Evolutionary conservation across 495 filamentous ascomycete species (phyloP), one percentile per base, ranked within the genome.

Genomic region (Penicillium chermesinum): DNA sequence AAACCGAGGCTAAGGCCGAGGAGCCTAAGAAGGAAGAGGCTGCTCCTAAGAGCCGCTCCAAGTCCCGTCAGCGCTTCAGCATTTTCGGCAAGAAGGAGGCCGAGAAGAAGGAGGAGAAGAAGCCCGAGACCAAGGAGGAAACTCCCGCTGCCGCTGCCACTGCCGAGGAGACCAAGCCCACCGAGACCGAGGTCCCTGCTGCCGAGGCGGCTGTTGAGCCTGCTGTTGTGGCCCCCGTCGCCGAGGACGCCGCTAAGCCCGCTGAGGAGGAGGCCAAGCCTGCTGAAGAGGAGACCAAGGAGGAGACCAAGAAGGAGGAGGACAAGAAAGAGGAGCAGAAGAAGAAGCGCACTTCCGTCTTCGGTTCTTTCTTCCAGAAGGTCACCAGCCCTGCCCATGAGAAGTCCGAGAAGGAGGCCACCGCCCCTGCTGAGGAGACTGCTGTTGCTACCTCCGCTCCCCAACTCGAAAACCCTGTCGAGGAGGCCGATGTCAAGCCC

Each of bases 61-160:
- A 87, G 48, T 94, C 87, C 61, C 85, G 86, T 65, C 95, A 95
- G 84, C 85, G 89, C 49, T 61, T 72, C 35, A 90, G 87, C 60
- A 82, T 95, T 72, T 94, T 97, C 67, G 79, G 81, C 59, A 90
- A 89, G 81, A 86, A 85, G 70, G 83, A 89, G 45, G 81, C 83
- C 21, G 55, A 55, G 48, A 80, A 86, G 70, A 71, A 77, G 55
- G 63, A 75, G 50, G 74, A 80, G 65, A 78, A 75, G 63, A 60
- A 69, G 42, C 57, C 62, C 33, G 61, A 69, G 42, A 58, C 62
- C 33, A 72, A 76, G 64, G 53, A 73, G 41, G 65, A 66, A 38
- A 69, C 73, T 58, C 41, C 25, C 25, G 25, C 25, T 57, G 44
- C 59, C 13, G 70, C 73, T 58, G 41, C 25, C 25, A 10, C 25